Conservation (phyloP, 176 grass and related monocot genomes). For the Oryza meridionalis region DNA sequence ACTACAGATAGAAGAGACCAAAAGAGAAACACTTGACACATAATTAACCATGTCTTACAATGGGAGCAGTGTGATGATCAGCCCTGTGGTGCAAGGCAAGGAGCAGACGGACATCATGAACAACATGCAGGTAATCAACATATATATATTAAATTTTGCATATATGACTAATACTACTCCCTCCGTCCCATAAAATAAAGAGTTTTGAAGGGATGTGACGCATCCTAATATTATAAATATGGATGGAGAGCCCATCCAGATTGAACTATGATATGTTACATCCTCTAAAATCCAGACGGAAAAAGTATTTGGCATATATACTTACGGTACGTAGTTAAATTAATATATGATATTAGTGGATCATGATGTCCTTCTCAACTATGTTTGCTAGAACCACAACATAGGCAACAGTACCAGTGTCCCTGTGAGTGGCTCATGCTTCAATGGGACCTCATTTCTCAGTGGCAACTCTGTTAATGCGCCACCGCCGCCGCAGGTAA, state of each 20-base stretch:
- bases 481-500: background rate
- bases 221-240: no score
- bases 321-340: background rate
- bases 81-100: constrained; percentile 3
- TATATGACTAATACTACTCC: no score
- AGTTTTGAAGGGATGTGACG: no score
- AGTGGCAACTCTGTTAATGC: background rate
- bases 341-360: background rate
- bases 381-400: background rate
- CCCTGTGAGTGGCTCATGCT: background rate
- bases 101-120: background rate
- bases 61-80: background rate
- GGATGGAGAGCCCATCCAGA: no score
- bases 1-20: background rate
- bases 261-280: no score
- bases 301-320: background rate
- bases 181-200: no score
- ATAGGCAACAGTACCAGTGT: background rate
- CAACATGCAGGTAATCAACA: background rate
- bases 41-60: background rate
- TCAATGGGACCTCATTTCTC: background rate
- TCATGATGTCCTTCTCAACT: background rate
- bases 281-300: no score
- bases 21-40: background rate
- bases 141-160: background rate